phyloP scores from a whole-genome alignment of 306 rosid genomes.

The Potentilla sterilis region DNA sequence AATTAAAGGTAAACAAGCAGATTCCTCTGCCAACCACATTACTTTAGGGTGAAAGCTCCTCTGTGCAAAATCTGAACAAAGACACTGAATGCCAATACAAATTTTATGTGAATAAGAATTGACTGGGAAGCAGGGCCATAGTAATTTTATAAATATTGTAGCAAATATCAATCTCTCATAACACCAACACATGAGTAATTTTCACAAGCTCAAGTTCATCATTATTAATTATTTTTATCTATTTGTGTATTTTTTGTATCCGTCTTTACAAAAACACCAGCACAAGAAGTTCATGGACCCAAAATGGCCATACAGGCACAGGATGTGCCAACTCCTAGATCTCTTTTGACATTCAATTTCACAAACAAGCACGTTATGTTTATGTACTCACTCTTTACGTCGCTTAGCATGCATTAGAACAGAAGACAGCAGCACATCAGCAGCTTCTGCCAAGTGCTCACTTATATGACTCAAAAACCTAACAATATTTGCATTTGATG shows the following conservation, averaged over 20 bases:
- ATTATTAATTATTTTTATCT: not conserved
- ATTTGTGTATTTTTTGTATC: not conserved
- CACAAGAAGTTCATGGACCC: not conserved
- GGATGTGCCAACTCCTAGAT: not conserved
- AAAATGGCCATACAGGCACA: not conserved
- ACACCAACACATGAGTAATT: not conserved
- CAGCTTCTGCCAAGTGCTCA: constrained; percentile 61
- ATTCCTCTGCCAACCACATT: not conserved
- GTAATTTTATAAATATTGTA: not conserved
- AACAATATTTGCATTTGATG: constrained; percentile 75
- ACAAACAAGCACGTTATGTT: not conserved
- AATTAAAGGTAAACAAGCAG: not conserved
- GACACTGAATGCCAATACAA: not conserved
- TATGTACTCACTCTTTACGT: constrained; percentile 60
- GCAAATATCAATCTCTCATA: not conserved
- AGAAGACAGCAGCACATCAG: constrained; percentile 58
- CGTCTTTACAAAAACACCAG: not conserved
- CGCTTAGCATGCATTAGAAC: constrained; percentile 60
- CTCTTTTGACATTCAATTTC: not conserved
- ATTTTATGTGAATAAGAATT: not conserved
- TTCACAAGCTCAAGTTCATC: not conserved
- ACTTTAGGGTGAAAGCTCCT: not conserved
- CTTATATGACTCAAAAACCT: constrained; percentile 73
- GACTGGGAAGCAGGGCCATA: not conserved
- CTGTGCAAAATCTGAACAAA: not conserved